These are phyloP conservation scores for Monosporascus cannonballus DNA, from an alignment of 2,329 filamentous ascomycete species.

Conservation along the genomic window DNA sequence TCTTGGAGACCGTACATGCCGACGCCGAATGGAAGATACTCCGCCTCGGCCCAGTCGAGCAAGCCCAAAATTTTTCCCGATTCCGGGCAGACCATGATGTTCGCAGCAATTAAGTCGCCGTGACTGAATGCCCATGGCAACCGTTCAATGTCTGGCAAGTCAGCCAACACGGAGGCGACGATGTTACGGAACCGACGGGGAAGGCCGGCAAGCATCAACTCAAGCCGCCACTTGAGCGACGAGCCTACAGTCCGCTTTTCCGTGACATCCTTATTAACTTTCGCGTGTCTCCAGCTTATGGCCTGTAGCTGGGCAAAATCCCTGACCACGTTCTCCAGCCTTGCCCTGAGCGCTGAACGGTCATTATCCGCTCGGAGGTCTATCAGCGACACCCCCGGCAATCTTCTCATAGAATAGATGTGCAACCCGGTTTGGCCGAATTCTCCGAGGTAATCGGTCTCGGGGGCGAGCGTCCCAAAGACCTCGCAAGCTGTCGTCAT, in stretches of 20 bases:
- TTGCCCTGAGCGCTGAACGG: constrained; percentile 2
- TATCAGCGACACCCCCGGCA: constrained; percentile 35
- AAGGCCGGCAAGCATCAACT: constrained; percentile 28
- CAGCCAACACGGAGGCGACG: constrained; percentile 18
- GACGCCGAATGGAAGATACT: constrained; percentile 53
- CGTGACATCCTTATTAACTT: constrained; percentile 6
- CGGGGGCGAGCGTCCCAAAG: constrained; percentile 36
- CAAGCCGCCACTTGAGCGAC: constrained; percentile 34
- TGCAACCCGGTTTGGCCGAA: constrained; percentile 25
- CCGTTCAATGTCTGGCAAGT: constrained; percentile 29
- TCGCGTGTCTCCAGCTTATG: constrained; percentile 27
- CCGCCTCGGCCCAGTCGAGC: constrained; percentile 60
- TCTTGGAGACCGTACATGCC: constrained; percentile 57
- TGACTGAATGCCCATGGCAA: constrained; percentile 54
- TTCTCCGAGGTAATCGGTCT: constrained; percentile 31
- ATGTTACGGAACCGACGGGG: constrained; percentile 27
- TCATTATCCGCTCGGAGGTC: constrained; percentile 19
- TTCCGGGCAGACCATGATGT: constrained; percentile 45
- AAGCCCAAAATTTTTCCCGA: constrained; percentile 44
- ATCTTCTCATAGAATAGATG: constrained; percentile 35
- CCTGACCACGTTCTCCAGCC: constrained; percentile 28
- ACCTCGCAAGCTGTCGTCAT: constrained; percentile 30
- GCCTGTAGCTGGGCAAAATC: constrained; percentile 37
- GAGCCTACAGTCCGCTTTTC: constrained; percentile 31
- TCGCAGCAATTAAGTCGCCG: constrained; percentile 52